phyloP scores from a whole-genome alignment of 2,329 filamentous ascomycete species.

The Diplocarpon rosae region DNA sequence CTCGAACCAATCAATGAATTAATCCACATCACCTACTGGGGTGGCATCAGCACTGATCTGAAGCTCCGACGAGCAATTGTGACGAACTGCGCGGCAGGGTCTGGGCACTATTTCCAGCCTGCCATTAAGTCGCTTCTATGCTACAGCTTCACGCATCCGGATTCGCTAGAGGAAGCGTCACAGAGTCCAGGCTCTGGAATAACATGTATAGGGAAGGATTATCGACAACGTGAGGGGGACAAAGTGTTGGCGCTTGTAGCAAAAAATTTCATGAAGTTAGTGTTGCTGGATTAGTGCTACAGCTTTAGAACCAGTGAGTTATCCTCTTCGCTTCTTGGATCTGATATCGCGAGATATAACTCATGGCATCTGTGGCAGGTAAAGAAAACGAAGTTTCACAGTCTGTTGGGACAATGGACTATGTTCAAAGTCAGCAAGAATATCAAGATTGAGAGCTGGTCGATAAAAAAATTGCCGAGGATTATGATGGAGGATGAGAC shows the following conservation, averaged over 20 bases:
- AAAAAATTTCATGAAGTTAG: constrained; percentile 11
- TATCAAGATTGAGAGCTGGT: constrained; percentile 11
- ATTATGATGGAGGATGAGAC: constrained; percentile 1
- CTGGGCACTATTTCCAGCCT: neutral
- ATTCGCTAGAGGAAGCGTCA: constrained; percentile 18
- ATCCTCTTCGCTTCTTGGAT: no score
- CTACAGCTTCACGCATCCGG: constrained; percentile 13
- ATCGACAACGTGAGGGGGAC: constrained; percentile 11
- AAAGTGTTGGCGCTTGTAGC: constrained; percentile 13
- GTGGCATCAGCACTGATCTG: neutral
- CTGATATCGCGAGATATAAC: neutral
- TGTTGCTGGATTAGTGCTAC: constrained; percentile 15
- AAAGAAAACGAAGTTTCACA: neutral
- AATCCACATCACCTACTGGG: constrained; percentile 1
- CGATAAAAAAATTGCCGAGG: constrained; percentile 6
- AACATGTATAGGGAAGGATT: constrained; percentile 10
- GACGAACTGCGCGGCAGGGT: neutral
- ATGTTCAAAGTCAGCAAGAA: constrained; percentile 5
- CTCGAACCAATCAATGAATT: neutral
- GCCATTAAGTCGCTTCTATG: constrained; percentile 9
- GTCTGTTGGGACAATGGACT: constrained; percentile 4
- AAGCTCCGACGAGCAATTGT: neutral
- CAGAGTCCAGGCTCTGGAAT: constrained; percentile 14
- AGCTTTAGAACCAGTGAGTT: constrained; percentile 10
- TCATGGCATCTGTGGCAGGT: neutral